Percentiles rank a stretch among this genome's conserved stretches.
Conservation (phyloP, 2,329 filamentous ascomycete species). For the Macrophomina tecta region DNA sequence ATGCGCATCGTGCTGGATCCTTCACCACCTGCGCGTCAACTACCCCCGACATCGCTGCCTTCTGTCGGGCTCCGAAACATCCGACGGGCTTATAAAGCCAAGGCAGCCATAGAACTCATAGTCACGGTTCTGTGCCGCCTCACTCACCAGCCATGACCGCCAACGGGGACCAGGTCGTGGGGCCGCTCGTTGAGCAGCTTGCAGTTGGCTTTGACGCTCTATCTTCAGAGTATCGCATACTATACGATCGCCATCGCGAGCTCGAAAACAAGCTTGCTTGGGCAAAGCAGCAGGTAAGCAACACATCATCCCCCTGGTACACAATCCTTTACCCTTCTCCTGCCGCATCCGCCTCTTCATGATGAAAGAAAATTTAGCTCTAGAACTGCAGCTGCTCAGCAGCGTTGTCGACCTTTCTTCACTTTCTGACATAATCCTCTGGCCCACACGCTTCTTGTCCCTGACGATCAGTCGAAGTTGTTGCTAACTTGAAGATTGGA, state of each 20-base stretch:
- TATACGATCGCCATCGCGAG: slow-evolving; percentile 51
- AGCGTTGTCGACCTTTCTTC: slow-evolving; percentile 49
- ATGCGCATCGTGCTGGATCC: slow-evolving; percentile 20
- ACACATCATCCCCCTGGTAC: slow-evolving; percentile 10
- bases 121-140: slow-evolving; percentile 9
- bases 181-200: slow-evolving; percentile 49
- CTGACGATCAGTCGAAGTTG: slow-evolving; percentile 7
- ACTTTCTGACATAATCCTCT: slow-evolving; percentile 43
- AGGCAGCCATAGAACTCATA: slow-evolving; percentile 17
- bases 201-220: slow-evolving; percentile 55
- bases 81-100: slow-evolving; percentile 27
- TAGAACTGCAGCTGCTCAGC: slow-evolving; percentile 57
- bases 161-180: slow-evolving; percentile 31
- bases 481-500: slow-evolving; percentile 1
- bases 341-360: slow-evolving; percentile 36
- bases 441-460: slow-evolving; percentile 23
- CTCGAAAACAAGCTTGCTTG: slow-evolving; percentile 55
- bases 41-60: slow-evolving; percentile 22
- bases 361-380: slow-evolving; percentile 57
- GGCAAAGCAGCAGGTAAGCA: slow-evolving; percentile 56
- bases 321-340: not conserved
- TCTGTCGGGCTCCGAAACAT: slow-evolving; percentile 16
- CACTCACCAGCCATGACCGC: slow-evolving; percentile 22
- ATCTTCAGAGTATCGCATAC: slow-evolving; percentile 54
- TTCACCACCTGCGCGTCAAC: slow-evolving; percentile 11